A percentile compares a stretch with the other conserved stretches of the same genome.
phyloP scores from a whole-genome alignment of 805 yeast species.

The Yarrowia sp. region DNA sequence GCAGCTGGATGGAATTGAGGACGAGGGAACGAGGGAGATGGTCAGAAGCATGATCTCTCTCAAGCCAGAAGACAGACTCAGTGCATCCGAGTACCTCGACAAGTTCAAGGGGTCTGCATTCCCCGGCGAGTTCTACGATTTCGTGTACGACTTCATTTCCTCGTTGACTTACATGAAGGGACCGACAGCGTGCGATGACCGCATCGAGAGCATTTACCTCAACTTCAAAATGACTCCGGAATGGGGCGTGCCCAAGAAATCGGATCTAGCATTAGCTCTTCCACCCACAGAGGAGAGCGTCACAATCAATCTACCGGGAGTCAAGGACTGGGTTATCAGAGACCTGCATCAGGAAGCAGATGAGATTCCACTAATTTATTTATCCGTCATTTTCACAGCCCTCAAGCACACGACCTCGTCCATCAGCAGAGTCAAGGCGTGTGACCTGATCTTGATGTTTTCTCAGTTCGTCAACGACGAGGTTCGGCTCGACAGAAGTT shows the following conservation, averaged over 20 bases:
- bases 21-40: constrained; percentile 51
- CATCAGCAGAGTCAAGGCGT: constrained; percentile 59
- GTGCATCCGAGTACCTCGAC: constrained; percentile 53
- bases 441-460: constrained; percentile 72
- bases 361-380: constrained; percentile 35
- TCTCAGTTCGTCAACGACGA: constrained; percentile 79
- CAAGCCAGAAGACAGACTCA: constrained; percentile 59
- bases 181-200: constrained; percentile 42
- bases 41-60: constrained; percentile 61
- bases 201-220: constrained; percentile 58
- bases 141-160: constrained; percentile 58
- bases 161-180: constrained; percentile 36
- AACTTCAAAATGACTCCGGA: constrained; percentile 41
- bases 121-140: constrained; percentile 64
- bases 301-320: background rate
- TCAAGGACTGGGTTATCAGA: constrained; percentile 11
- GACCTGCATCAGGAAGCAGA: constrained; percentile 24
- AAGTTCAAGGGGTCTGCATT: constrained; percentile 53
- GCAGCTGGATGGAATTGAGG: constrained; percentile 55
- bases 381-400: constrained; percentile 58
- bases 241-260: constrained; percentile 16
- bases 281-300: constrained; percentile 6
- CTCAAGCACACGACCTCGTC: constrained; percentile 61
- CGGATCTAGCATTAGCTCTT: background rate
- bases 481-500: constrained; percentile 75